A percentile compares a stretch with the other conserved stretches of the same genome.
Evolutionary conservation across 192 early-diverging fungal species (phyloP).

Genomic region (Coemansia sp.): DNA sequence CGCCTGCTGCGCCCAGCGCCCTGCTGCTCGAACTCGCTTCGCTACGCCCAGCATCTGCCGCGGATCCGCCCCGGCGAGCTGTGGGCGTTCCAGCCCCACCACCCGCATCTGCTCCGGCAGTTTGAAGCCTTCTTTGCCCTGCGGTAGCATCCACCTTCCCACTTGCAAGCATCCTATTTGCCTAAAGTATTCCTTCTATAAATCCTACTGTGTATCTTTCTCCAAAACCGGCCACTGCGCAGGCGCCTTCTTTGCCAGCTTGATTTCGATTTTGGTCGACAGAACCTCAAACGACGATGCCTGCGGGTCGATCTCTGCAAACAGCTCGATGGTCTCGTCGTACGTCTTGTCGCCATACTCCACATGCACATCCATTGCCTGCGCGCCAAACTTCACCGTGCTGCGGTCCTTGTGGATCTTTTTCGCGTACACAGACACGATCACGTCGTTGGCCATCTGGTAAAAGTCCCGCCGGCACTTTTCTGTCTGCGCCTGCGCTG

Average conservation of each 20-base stretch:
- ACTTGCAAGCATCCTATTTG: no score
- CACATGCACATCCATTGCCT: slow-evolving; percentile 69
- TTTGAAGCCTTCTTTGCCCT: slow-evolving; percentile 28
- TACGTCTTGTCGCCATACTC: slow-evolving; percentile 76
- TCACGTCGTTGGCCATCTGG: slow-evolving; percentile 81
- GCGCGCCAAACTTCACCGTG: slow-evolving; percentile 62
- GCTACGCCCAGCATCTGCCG: slow-evolving; percentile 23
- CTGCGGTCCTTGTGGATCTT: slow-evolving; percentile 74
- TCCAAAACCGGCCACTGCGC: slow-evolving; percentile 39
- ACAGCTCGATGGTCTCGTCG: slow-evolving; percentile 66
- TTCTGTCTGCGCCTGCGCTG: slow-evolving; percentile 13
- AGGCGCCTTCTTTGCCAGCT: slow-evolving; percentile 63
- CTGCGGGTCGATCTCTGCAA: slow-evolving; percentile 68
- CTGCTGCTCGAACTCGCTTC: slow-evolving; percentile 35
- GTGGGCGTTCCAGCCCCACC: slow-evolving; percentile 51
- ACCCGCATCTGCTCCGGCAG: slow-evolving; percentile 37
- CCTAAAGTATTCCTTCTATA: not conserved
- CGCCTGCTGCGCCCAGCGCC: slow-evolving; percentile 18
- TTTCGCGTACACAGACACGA: slow-evolving; percentile 91
- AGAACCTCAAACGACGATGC: slow-evolving; percentile 63
- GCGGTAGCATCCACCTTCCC: slow-evolving; percentile 3
- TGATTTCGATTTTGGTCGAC: slow-evolving; percentile 77
- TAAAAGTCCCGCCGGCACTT: slow-evolving; percentile 91
- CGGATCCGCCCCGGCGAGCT: slow-evolving; percentile 43
- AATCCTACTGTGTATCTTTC: slow-evolving; percentile 1